Evolutionary conservation across 495 filamentous ascomycete genomes (phyloP), one percentile per base, ranked within the genome.

Genomic region (Daldinia grandis): DNA sequence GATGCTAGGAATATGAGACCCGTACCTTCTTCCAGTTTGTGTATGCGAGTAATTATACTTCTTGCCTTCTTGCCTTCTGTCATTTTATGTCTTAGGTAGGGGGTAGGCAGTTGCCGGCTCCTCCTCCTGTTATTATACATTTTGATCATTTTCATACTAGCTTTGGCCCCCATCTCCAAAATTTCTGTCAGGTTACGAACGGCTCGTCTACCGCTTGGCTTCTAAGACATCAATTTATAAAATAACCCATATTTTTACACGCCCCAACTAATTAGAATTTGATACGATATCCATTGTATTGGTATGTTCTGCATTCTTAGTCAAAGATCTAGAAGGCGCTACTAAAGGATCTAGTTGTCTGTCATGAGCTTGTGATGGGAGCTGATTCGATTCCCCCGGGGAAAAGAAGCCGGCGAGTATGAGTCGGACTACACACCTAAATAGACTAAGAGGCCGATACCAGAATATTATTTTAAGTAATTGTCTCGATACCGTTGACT

Each of bases 361-460:
- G 44, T 38, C 58, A 19, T 38, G 38, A 25, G 50, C 53, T 49
- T 51, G 47, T 58, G 33, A 54, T 15, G 33, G 51, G 62, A 49
- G 71, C 59, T 66, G 62, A 67, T 63, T 70, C 66, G 58, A 63
- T 62, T 14, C 17, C 42, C 42, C 62, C 24, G 66, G 71, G 71
- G 62, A 60, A 70, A 66, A 54, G 37, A 62, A 50, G n/a, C 62
- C 44, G 58, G 25, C 15, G 7, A 21, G 12, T 47, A 21, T 35
- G 53, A 55, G 53, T 74, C 71, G 66, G 71, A 64, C 58, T 62
- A 49, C 27, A 66, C 62, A 70, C 71, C 65, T 42, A 64, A 66
- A 66, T 6, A 58, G 51, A 58, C 57, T 31, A 74, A 55, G 51
- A 57, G 21, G 17, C 71, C 40, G 62, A 55, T 58, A 35, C 60